phyloP scores from a whole-genome alignment of 1,284 basidiomycete genomes.

The Hymenochaete sp. region DNA sequence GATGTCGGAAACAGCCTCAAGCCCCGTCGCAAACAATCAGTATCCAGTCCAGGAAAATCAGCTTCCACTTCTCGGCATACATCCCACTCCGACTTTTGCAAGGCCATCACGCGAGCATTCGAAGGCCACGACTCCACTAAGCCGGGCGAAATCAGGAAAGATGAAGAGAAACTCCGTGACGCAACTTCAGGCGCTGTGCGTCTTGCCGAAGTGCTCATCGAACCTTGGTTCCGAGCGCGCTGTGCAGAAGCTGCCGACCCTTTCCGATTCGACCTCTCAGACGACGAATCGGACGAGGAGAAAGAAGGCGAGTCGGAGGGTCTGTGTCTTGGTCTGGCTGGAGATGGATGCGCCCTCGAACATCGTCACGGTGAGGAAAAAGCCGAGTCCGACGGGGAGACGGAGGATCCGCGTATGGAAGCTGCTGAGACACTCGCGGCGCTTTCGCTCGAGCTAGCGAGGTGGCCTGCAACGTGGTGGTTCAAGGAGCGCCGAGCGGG shows the following conservation, averaged over 20 bases:
- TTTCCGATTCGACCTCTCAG: slow-evolving; percentile 7
- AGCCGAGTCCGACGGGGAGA: slow-evolving; percentile 1
- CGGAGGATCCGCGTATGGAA: slow-evolving; percentile 5
- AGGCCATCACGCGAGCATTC: slow-evolving; percentile 55
- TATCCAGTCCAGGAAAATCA: slow-evolving; percentile 27
- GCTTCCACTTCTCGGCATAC: slow-evolving; percentile 32
- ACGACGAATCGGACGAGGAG: not conserved
- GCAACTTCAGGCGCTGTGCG: slow-evolving; percentile 58
- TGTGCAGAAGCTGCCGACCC: slow-evolving; percentile 10
- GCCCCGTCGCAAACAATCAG: slow-evolving; percentile 1
- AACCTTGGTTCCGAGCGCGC: slow-evolving; percentile 49
- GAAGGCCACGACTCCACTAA: too few species aligned
- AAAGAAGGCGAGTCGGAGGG: slow-evolving; percentile 4
- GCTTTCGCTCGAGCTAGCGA: slow-evolving; percentile 9
- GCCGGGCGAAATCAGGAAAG: slow-evolving; percentile 13
- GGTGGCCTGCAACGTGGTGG: slow-evolving; percentile 16
- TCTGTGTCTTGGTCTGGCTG: slow-evolving; percentile 12
- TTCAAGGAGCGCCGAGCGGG: slow-evolving; percentile 3
- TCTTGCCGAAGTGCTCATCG: slow-evolving; percentile 54
- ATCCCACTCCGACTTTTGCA: slow-evolving; percentile 61
- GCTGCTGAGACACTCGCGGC: slow-evolving; percentile 8
- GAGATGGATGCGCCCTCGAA: slow-evolving; percentile 12
- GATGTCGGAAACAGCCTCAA: slow-evolving; percentile 25
- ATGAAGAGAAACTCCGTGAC: slow-evolving; percentile 43
- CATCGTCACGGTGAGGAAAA: slow-evolving; percentile 6